These are phyloP conservation scores for Yarrowia hollandica DNA, from an alignment of 805 yeast species.

Conservation along the genomic window DNA sequence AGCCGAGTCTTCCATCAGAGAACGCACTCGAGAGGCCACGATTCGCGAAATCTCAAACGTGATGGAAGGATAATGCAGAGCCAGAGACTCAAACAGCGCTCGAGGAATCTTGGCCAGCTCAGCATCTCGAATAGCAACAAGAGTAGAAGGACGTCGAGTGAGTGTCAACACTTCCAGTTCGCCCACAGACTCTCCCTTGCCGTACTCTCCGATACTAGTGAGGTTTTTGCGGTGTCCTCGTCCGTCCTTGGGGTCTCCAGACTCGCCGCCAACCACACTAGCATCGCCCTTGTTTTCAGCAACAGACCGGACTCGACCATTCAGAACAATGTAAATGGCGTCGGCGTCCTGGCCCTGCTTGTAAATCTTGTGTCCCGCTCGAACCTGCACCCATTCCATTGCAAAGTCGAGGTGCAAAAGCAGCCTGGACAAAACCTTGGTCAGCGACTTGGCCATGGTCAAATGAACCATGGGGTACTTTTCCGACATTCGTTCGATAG, in stretches of 20 bases:
- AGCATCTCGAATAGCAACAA: constrained; percentile 87
- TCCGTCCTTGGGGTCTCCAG: constrained; percentile 1
- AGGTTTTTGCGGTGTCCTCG: constrained; percentile 27
- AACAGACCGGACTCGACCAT: constrained; percentile 80
- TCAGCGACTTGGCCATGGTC: constrained; percentile 72
- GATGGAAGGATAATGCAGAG: constrained; percentile 81
- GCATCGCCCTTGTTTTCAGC: constrained; percentile 5
- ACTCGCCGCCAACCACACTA: constrained; percentile 8
- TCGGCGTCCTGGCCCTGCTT: constrained; percentile 84
- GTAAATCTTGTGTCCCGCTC: constrained; percentile 80
- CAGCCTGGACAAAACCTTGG: constrained; percentile 63
- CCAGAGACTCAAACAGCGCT: constrained; percentile 79
- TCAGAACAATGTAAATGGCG: constrained; percentile 84
- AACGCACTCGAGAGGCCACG: constrained; percentile 60
- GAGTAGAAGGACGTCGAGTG: constrained; percentile 62
- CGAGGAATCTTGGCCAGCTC: constrained; percentile 93
- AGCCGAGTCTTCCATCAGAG: constrained; percentile 34
- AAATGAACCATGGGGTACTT: constrained; percentile 73
- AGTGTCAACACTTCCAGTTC: constrained; percentile 92
- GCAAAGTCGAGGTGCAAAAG: constrained; percentile 83
- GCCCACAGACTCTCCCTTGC: constrained; percentile 93
- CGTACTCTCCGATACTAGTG: constrained; percentile 68
- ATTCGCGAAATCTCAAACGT: constrained; percentile 86
- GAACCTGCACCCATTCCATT: constrained; percentile 88
- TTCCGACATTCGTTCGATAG: constrained; percentile 67